Evolutionary conservation across 495 filamentous ascomycete species (phyloP), one percentile per base, ranked within the genome.

Genomic region (Sporormia fimetaria): DNA sequence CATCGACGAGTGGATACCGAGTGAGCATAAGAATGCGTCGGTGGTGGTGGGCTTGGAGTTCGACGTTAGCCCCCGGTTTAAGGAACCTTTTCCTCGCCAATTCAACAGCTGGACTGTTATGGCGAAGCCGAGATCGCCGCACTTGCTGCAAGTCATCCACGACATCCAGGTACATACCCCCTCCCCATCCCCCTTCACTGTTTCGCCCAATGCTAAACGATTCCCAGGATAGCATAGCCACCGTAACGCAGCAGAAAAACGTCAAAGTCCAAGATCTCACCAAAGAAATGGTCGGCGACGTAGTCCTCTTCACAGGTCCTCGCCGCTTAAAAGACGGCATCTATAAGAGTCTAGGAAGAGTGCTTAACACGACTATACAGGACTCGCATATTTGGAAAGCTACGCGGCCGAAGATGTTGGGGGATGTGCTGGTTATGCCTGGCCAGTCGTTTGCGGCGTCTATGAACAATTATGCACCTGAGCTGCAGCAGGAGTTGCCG

Each of bases 1-100:
- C 2, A 49, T 73, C 24, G 37, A 50, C 16, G 57, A 63, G 27
- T 78, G 73, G 64, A 60, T 78, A 9, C 51, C 56, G 21, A 57
- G 67, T 22, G 70, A 70, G 41, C 48, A 63, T 32, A 37, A 60
- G 18, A 34, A 53, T 17, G 58, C 47, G n/a, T 9, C 21, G 14
- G 25, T 62, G 15, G 44, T 63, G 2, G 47, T 65, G 1, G 63
- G 61, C 10, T 51, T 58, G 40, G 62, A 64, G 49, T 60, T 56
- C 20, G 64, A 65, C 33, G 32, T 41, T 1, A 27, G 16, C 4
- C n/a, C n/a, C n/a, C n/a, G n/a, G n/a, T 57, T 49, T 47, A 43
- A 41, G 16, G 52, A 57, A 55, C 41, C 60, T 52, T 22, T 61
- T 37, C 44, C 59, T 38, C 56, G 62, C 11, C 56, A 66, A 42